Percentiles rank a stretch among this genome's conserved stretches.
Conservation (phyloP, 352 stramenopile genomes). For the Globisporangium yorkense region DNA sequence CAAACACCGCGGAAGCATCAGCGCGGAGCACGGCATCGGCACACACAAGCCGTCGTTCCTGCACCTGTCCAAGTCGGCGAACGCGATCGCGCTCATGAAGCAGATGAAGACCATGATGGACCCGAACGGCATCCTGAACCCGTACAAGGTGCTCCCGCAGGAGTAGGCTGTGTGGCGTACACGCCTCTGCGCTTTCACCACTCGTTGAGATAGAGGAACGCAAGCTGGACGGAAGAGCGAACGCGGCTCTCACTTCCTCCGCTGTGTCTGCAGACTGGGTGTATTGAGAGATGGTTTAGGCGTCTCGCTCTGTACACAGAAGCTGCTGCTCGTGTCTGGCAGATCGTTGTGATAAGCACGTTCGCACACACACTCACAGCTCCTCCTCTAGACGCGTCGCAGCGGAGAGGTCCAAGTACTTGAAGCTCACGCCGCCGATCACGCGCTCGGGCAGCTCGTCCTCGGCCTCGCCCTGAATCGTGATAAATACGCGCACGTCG, state of each 20-base stretch:
- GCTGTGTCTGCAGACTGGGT: background rate
- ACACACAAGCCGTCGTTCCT: constrained; percentile 91
- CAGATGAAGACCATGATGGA: constrained; percentile 94
- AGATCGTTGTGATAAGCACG: background rate
- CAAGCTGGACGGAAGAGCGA: background rate
- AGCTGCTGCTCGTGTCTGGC: background rate
- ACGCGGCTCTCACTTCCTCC: too few species aligned
- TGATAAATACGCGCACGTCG: constrained; percentile 76
- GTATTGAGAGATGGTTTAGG: background rate
- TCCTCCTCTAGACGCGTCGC: constrained; percentile 29
- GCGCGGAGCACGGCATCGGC: constrained; percentile 96
- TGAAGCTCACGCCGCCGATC: constrained; percentile 48
- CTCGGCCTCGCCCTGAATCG: constrained; percentile 58
- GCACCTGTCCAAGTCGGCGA: constrained; percentile 73
- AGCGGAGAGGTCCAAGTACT: constrained; percentile 55
- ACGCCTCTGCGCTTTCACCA: too few species aligned
- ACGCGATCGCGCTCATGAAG: constrained; percentile 88
- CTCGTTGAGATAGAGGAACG: background rate
- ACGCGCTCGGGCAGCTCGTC: constrained; percentile 76
- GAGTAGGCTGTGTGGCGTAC: background rate
- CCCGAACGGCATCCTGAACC: constrained; percentile 95
- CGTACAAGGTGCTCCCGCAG: constrained; percentile 88
- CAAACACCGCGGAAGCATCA: constrained; percentile 92
- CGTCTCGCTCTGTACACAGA: background rate
- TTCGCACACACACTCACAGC: constrained; percentile 2